Percentiles rank a stretch among this genome's conserved stretches.
Evolutionary conservation across 2,329 filamentous ascomycete genomes (phyloP).

Genomic region (Talaromyces sp.): DNA sequence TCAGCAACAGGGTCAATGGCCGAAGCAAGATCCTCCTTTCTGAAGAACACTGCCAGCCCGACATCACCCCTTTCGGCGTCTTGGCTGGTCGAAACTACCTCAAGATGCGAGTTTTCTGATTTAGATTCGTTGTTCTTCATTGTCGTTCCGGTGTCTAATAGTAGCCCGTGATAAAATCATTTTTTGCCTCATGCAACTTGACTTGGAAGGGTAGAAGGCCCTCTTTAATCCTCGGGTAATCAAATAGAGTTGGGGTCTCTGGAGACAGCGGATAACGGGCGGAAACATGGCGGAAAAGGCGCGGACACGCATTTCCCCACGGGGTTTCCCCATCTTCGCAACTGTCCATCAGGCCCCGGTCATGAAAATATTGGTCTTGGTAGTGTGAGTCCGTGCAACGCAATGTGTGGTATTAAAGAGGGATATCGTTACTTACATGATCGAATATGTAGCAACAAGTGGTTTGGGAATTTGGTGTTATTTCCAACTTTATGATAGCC

Average conservation of each 20-base stretch:
- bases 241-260: background rate
- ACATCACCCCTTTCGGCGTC: slow-evolving; percentile 3
- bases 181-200: background rate
- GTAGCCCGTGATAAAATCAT: background rate
- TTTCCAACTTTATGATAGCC: background rate
- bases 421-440: background rate
- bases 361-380: background rate
- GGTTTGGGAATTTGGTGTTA: background rate
- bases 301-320: background rate
- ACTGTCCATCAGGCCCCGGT: background rate
- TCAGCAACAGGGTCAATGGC: background rate
- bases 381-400: background rate
- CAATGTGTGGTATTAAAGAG: background rate
- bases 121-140: slow-evolving; percentile 7
- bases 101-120: background rate
- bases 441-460: background rate
- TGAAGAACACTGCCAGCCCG: background rate
- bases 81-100: background rate
- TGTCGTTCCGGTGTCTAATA: background rate
- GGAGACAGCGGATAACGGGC: background rate
- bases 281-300: background rate
- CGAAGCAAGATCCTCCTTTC: background rate
- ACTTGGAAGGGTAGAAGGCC: background rate
- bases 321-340: background rate
- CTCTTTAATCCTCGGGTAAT: background rate